Base-by-base conservation (phyloP, 768 basidiomycete genomes). In the Filobasidium wieringae region DNA sequence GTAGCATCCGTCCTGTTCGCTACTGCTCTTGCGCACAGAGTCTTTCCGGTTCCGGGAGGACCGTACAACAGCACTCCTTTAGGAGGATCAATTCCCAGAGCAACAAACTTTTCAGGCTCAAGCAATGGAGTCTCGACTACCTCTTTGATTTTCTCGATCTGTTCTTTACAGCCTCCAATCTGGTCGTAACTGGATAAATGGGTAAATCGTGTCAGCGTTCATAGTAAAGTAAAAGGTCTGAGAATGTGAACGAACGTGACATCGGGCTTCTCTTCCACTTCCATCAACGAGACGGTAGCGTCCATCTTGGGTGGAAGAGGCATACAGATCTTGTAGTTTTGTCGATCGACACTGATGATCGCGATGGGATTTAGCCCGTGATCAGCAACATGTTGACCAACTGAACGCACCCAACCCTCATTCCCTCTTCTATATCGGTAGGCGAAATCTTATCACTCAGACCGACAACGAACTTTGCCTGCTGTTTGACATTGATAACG, bases 371-470 rank as follows among this genome's bases (percentile, higher is more conserved):
- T 55, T 6, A 54, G 53, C 15, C 5, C 40, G 15, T 15, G 27
- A 17, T 27, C 29, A 32, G 4, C 29, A 9, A 12, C 9, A 41
- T 33, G 6, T 30, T 26, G 26, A 15, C 19, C 17, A 26, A 27
- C 5, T 17, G 17, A 36, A 78, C 88, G 70, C 70, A 96, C 93
- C 93, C 95, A 37, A 99, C 95, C 54, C 95, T 85, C 95, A 99
- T 99, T n/a, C 95, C 95, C 78, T 99, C 95, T 74, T 99, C 95
- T 53, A 99, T 91, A 77, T 99, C 95, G 2, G 93, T 95, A 11
- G 91, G 88, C 24, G 95, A 88, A 1, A 99, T 91, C 39, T 90
- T 85, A 65, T 99, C 95, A 19, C 91, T 92, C 4, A 99, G 77
- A 19, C 91, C 95, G 40, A 99, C 95, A 9, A 99, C 95, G 71